phyloP scores from a whole-genome alignment of 169 alveolate genomes.

The Cryptosporidium sp. region DNA sequence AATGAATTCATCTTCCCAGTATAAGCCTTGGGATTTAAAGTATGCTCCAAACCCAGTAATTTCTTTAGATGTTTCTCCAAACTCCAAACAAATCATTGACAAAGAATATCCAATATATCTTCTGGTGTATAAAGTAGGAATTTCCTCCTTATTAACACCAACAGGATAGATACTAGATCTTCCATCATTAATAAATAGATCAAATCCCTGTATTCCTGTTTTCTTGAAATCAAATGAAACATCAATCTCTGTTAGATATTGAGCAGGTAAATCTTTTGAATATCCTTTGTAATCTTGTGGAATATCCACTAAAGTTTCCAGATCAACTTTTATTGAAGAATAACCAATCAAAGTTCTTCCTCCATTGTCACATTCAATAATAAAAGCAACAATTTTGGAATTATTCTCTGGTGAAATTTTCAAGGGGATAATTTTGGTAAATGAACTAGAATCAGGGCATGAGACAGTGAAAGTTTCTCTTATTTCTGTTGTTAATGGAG shows the following conservation, averaged over 20 bases:
- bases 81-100: conserved; percentile 51
- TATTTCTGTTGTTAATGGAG: conserved; percentile 43
- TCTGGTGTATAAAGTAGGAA: conserved; percentile 39
- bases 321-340: conserved; percentile 26
- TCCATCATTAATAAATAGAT: conserved; percentile 42
- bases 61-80: conserved; percentile 44
- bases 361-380: conserved; percentile 34
- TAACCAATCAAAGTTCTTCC: conserved; percentile 51
- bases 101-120: conserved; percentile 34
- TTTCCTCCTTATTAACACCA: conserved; percentile 37
- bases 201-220: conserved; percentile 47
- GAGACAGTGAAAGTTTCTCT: conserved; percentile 55
- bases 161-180: conserved; percentile 39
- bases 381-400: conserved; percentile 52
- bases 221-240: conserved; percentile 52
- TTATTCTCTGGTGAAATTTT: conserved; percentile 4
- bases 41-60: conserved; percentile 69
- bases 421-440: conserved; percentile 27
- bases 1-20: conserved; percentile 45
- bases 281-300: background rate
- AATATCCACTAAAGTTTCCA: background rate
- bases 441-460: conserved; percentile 51
- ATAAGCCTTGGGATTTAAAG: conserved; percentile 61
- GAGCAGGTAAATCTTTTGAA: conserved; percentile 26
- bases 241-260: conserved; percentile 27